Percentiles rank a stretch among this genome's conserved stretches.
phyloP scores from a whole-genome alignment of 345 rosid genomes.

The Zanthoxylum bungeanum region DNA sequence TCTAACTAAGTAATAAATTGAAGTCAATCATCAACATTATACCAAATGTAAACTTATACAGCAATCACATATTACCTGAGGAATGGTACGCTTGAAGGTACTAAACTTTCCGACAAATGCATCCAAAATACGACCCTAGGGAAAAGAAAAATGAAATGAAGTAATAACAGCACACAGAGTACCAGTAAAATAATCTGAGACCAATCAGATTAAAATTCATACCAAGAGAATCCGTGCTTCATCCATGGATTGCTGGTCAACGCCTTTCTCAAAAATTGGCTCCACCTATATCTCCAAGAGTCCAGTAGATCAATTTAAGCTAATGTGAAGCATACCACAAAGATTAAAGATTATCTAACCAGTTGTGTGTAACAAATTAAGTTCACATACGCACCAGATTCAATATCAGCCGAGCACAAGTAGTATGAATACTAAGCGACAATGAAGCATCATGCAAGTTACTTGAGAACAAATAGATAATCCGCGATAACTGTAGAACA shows the following conservation, averaged over 20 bases:
- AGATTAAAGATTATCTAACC: slow-evolving; percentile 1
- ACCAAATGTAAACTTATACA: slow-evolving; percentile 6
- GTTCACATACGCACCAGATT: slow-evolving; percentile 64
- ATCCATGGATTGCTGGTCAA: slow-evolving; percentile 92
- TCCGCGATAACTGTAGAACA: slow-evolving; percentile 79
- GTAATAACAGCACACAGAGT: slow-evolving; percentile 12
- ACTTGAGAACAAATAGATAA: slow-evolving; percentile 91
- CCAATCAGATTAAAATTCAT: slow-evolving; percentile 18
- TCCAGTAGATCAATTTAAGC: slow-evolving; percentile 15
- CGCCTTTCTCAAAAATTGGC: slow-evolving; percentile 97
- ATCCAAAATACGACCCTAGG: slow-evolving; percentile 93
- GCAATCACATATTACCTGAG: slow-evolving; percentile 68
- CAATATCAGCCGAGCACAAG: slow-evolving; percentile 97
- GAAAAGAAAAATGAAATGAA: slow-evolving; percentile 20
- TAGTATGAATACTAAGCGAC: slow-evolving; percentile 92
- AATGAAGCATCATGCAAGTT: slow-evolving; percentile 98
- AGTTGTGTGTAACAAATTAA: slow-evolving; percentile 7
- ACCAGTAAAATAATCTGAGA: slow-evolving; percentile 12
- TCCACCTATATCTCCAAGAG: slow-evolving; percentile 64
- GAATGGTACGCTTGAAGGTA: slow-evolving; percentile 95
- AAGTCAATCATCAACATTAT: background rate
- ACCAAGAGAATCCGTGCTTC: slow-evolving; percentile 94
- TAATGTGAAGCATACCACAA: slow-evolving; percentile 8
- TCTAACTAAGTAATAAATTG: background rate
- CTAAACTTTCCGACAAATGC: slow-evolving; percentile 99